Conservation (phyloP, 2,329 filamentous ascomycete genomes). For the Clarireedia monteithiana region DNA sequence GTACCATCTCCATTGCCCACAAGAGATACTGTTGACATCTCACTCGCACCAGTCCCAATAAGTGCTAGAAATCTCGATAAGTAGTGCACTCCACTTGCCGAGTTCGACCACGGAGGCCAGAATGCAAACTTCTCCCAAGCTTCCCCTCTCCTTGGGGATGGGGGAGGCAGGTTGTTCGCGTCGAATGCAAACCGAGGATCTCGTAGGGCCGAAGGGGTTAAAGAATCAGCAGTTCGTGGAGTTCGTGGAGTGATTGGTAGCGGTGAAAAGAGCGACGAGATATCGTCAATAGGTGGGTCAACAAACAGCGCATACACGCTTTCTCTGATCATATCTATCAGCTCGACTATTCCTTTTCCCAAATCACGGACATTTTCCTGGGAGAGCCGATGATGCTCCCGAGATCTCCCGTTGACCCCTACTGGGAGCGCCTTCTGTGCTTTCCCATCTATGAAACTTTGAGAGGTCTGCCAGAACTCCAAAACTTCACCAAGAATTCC, state of each 20-base stretch:
- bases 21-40: constrained; percentile 70
- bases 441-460: constrained; percentile 82
- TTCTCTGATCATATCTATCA: constrained; percentile 78
- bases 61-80: constrained; percentile 73
- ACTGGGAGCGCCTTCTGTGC: constrained; percentile 72
- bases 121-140: constrained; percentile 92
- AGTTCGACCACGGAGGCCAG: constrained; percentile 91
- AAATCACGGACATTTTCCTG: constrained; percentile 62
- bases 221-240: constrained; percentile 44
- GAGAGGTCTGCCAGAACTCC: constrained; percentile 88
- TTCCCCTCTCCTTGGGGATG: constrained; percentile 72
- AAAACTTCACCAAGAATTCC: constrained; percentile 84
- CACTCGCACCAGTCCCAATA: constrained; percentile 78
- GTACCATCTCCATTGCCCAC: constrained; percentile 48
- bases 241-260: constrained; percentile 61
- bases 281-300: constrained; percentile 82
- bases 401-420: constrained; percentile 75
- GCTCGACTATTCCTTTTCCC: constrained; percentile 68
- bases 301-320: constrained; percentile 76
- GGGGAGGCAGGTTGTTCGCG: constrained; percentile 64
- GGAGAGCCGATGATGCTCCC: constrained; percentile 72
- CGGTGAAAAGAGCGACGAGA: constrained; percentile 80
- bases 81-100: constrained; percentile 85
- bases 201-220: constrained; percentile 49
- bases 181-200: constrained; percentile 78